A percentile compares a stretch with the other conserved stretches of the same genome.
Evolutionary conservation across 176 grass and related monocot genomes (phyloP).

Genomic region (Bromus sterilis): DNA sequence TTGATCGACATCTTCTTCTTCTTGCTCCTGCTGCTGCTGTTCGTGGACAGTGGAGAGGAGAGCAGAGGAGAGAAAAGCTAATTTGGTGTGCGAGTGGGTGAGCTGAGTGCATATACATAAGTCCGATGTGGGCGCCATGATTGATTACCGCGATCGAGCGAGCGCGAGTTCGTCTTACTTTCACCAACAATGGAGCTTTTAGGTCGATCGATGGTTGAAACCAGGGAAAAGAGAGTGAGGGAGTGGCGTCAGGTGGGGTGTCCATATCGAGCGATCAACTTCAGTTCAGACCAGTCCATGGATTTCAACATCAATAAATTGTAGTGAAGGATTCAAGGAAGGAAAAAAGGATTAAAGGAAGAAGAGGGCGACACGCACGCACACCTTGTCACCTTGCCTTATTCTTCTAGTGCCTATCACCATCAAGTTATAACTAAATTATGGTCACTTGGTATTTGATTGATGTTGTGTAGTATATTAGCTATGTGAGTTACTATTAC

Average conservation of each 20-base stretch:
- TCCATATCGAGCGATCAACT: background rate
- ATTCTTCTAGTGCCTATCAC: background rate
- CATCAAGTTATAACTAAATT: background rate
- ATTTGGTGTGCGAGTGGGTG: background rate
- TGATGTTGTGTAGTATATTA: background rate
- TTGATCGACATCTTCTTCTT: conserved; percentile 43
- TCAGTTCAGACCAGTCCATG: background rate
- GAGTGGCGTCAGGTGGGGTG: conserved; percentile 13
- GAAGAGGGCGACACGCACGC: background rate
- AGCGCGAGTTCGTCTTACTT: background rate
- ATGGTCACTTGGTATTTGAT: background rate
- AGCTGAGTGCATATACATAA: background rate
- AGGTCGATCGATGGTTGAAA: background rate
- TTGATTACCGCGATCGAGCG: background rate
- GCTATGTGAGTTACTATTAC: background rate
- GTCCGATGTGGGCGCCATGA: background rate
- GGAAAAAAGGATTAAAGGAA: too few relatives aligned
- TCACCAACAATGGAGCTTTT: background rate
- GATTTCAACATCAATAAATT: background rate
- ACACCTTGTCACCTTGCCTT: background rate
- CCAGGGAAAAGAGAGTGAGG: background rate
- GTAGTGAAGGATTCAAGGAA: background rate
- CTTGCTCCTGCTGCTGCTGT: background rate
- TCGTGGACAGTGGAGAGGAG: background rate
- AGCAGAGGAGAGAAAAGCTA: background rate